These are phyloP conservation scores for Cardamine resedifolia DNA, from an alignment of 345 rosid species.

Conservation along the genomic window DNA sequence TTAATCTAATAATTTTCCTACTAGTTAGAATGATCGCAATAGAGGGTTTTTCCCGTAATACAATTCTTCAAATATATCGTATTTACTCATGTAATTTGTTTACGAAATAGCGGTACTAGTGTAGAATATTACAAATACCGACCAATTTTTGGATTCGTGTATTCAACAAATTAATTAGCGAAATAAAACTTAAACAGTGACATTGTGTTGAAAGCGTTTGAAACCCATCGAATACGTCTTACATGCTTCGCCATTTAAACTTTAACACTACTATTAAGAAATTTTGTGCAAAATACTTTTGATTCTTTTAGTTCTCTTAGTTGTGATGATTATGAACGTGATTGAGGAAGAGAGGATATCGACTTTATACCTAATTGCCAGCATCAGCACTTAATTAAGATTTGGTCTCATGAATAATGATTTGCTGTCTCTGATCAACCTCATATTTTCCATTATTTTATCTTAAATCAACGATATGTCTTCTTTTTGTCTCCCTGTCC, in stretches of 20 bases:
- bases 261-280: not conserved
- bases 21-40: not conserved
- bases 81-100: too few relatives aligned
- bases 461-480: not conserved
- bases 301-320: not conserved
- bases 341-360: conserved; percentile 25
- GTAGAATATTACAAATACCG: too few relatives aligned
- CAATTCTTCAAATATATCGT: too few relatives aligned
- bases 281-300: not conserved
- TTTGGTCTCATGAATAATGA: conserved; percentile 13
- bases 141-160: too few relatives aligned
- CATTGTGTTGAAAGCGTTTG: not conserved
- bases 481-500: conserved; percentile 17
- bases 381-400: conserved; percentile 32
- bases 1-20: not conserved
- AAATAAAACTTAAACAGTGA: not conserved
- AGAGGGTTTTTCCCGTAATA: too few relatives aligned
- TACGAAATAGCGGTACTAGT: too few relatives aligned
- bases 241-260: not conserved
- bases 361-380: conserved; percentile 38
- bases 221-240: not conserved
- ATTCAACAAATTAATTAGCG: not conserved
- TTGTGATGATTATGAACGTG: conserved; percentile 32
- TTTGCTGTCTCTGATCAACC: conserved; percentile 28
- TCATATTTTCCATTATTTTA: conserved; percentile 1